Conservation (phyloP, 305 asterid genomes). For the Fraxinus albicans region DNA sequence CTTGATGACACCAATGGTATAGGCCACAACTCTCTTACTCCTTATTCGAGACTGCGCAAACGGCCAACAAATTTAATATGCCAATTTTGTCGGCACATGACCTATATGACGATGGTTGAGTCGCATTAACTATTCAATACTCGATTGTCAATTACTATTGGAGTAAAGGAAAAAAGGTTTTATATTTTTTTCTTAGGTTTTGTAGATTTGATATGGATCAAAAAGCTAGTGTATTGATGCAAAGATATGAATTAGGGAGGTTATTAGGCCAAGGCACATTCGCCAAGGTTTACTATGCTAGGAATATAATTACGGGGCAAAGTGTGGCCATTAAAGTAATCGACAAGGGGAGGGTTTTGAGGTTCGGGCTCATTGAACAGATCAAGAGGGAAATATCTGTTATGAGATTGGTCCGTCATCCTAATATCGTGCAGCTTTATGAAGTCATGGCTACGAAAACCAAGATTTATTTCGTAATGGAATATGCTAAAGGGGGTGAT, state of each 20-base stretch:
- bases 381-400: conserved; percentile 51
- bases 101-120: conserved; percentile 37
- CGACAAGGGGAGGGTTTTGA: conserved; percentile 42
- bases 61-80: no score
- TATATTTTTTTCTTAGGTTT: conserved; percentile 13
- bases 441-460: conserved; percentile 68
- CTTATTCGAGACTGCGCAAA: no score
- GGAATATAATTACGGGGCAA: conserved; percentile 42
- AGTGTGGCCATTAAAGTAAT: conserved; percentile 59
- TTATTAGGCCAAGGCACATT: conserved; percentile 59
- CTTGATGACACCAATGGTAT: no score
- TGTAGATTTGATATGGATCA: conserved; percentile 35
- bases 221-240: conserved; percentile 37
- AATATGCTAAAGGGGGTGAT: conserved; percentile 62
- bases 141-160: neutral
- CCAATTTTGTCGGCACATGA: neutral
- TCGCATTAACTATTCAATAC: neutral
- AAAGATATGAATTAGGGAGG: conserved; percentile 50
- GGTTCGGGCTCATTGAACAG: conserved; percentile 37
- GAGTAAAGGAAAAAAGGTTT: neutral
- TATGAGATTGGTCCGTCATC: conserved; percentile 49
- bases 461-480: conserved; percentile 53
- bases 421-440: conserved; percentile 41
- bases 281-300: conserved; percentile 49
- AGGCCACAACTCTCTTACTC: no score